Evolutionary conservation across 2,329 filamentous ascomycete genomes (phyloP), one percentile per base, ranked within the genome.

Genomic region (Sporothrix sp.): DNA sequence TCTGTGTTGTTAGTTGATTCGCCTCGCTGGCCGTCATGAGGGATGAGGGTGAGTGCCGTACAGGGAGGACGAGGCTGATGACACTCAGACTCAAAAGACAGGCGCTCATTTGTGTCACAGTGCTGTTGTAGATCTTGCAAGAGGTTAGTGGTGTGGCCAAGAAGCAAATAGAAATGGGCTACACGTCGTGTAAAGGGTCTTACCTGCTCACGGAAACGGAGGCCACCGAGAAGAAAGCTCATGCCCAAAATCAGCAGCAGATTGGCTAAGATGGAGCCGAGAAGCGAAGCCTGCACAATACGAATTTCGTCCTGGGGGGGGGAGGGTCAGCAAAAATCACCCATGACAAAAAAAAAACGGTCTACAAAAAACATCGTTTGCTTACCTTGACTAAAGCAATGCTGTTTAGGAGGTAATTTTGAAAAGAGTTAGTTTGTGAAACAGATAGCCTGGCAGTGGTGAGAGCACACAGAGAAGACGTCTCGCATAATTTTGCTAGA

Each of bases 91-190:
- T 94, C 58, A 96, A 78, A 59, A 96, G 74, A 69, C 88, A 95
- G 47, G 90, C 90, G 64, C 88, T 95, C 87, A 95, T 95, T 65
- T 96, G 89, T 1, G 89, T 95, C 52, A 95, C 87, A 20, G 87
- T 95, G 68, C 82, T 93, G 69, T 95, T 96, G 70, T 95, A 96
- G 56, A 96, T 83, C 79, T 85, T 49, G 10, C 11, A 20, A 7
- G 4, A 6, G 20, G 20, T 36, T 30, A 36, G 32, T 8, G 6
- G 7, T 13, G 25, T 23, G 10, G 3, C 20, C 2, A 9, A 18
- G 3, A 20, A 1, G 10, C n/a, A 27, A 35, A 20, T 30, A 23
- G 2, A 25, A 2, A 25, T n/a, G 7, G 20, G 16, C 18, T n/a
- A n/a, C n/a, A n/a, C n/a, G n/a, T n/a, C n/a, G n/a, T n/a, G n/a